Percentiles rank a stretch among this genome's conserved stretches.
Conservation (phyloP, 495 filamentous ascomycete species). For the Ramalina intermedia region DNA sequence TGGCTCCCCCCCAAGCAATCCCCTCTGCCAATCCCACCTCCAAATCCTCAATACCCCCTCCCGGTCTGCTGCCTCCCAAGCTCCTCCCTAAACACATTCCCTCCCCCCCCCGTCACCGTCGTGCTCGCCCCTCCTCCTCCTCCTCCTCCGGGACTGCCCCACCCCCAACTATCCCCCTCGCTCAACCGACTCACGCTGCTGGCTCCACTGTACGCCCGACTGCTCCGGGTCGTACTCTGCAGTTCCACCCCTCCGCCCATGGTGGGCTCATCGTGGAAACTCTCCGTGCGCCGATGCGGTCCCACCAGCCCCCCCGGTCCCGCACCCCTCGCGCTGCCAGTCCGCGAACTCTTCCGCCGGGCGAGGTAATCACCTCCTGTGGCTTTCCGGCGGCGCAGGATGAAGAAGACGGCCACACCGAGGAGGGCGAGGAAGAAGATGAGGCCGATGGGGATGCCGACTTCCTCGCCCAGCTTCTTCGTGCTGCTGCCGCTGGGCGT, state of each 20-base stretch:
- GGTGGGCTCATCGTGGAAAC: conserved; percentile 13
- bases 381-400: conserved; percentile 20
- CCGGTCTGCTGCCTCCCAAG: conserved; percentile 9
- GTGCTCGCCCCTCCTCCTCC: conserved; percentile 5
- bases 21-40: neutral
- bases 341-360: neutral
- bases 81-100: conserved; percentile 12
- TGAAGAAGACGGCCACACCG: neutral
- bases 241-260: conserved; percentile 7
- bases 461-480: conserved; percentile 10
- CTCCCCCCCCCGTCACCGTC: neutral
- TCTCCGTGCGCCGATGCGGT: conserved; percentile 3
- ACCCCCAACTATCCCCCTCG: neutral
- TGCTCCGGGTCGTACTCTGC: conserved; percentile 1
- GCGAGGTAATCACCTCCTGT: conserved; percentile 1
- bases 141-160: conserved; percentile 7
- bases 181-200: neutral
- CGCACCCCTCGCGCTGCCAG: neutral
- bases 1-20: too few species aligned
- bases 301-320: neutral
- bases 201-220: neutral
- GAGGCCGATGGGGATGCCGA: conserved; percentile 11
- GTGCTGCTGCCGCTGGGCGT: neutral
- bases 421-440: conserved; percentile 4
- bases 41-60: neutral